Evolutionary conservation across 2,329 filamentous ascomycete genomes (phyloP), one percentile per base, ranked within the genome.

Genomic region (Pseudopithomyces maydicus): DNA sequence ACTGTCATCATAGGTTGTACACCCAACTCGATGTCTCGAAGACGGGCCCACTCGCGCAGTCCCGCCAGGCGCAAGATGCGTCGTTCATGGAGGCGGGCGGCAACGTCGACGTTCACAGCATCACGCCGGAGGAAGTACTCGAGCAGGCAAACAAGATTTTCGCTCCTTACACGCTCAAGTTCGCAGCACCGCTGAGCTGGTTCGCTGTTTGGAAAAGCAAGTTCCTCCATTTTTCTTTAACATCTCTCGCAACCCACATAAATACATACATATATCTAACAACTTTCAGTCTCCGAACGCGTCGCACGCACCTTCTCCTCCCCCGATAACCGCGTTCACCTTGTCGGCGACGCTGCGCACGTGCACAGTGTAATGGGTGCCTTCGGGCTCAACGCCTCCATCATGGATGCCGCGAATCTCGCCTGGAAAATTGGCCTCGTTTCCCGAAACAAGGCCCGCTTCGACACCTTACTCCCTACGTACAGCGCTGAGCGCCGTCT

Each of bases 311-410:
- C 58, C 2, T 75, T 67, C 45, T 75, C 72, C 1, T 69, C 72
- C 2, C 48, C 52, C 8, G 71, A 76, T 41, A 62, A 61, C 8
- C 59, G 73, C 6, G 67, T 74, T n/a, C 72, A 74, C 46, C 47
- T 55, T 64, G 73, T 70, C 57, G 59, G 70, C 67, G 20, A 56
- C 26, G 47, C 38, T 20, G 55, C 38, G 39, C 71, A 74, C 48
- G 67, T 76, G 10, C 74, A 77, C 54, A 71, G 66, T 10, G 70
- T 75, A 14, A 66, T 77, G 57, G 74, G 74, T 1, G 74, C 74
- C 1, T 76, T 76, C 46, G 74, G 74, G 10, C 67, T 76, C 1
- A 77, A 77, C 52, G 63, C 72, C 1, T 74, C 74, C n/a, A 74
- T 77, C 46, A 52, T 68, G 8, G 75, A 77, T 51, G 68, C 71